Evolutionary conservation across 495 filamentous ascomycete species (phyloP), one percentile per base, ranked within the genome.

Genomic region (Penicillium nucicola): DNA sequence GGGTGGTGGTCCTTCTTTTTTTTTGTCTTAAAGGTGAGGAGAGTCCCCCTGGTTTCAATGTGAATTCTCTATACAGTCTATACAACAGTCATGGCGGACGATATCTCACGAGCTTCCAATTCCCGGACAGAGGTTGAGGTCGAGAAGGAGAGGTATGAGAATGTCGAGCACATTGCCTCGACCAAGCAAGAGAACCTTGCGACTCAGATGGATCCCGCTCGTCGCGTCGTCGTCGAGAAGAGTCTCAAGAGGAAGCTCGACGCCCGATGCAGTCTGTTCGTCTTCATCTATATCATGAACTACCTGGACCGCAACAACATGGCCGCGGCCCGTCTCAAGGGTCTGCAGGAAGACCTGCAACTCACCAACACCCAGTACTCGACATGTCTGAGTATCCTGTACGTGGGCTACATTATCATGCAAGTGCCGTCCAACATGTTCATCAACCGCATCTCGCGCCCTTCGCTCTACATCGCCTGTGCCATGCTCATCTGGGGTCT

Each of bases 401-500:
- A 87, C 53, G 85, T 88, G 5, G 85, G 86, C 12, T 68, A 68
- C 49, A 68, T 62, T 18, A 39, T 61, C 42, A 66, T 66, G 65
- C 56, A 60, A 41, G 55, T 70, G 3, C 69, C 65, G 0, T 71
- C 66, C 23, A 74, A 69, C 56, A 60, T 76, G 48, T 65, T 76
- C 48, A 57, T 76, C 54, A 72, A 71, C 52, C 65, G 66, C 38
- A 68, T 76, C 28, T 58, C 60, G 15, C 69, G 69, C 40, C 85
- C 85, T 2, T 81, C 75, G 1, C 45, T 84, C 32, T 88, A 87
- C 57, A 72, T 89, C n/a, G 77, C 82, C 9, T 57, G 68, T 36
- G 75, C 77, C 30, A 87, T 86, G 81, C 70, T 83, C 28, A 51
- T 85, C 4, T 89, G 85, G 85, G 83, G 84, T 20, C 57, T 81